Percentiles rank a stretch among this genome's conserved stretches.
Conservation (phyloP, 75 land plant species). For the Cupressus sempervirens region DNA sequence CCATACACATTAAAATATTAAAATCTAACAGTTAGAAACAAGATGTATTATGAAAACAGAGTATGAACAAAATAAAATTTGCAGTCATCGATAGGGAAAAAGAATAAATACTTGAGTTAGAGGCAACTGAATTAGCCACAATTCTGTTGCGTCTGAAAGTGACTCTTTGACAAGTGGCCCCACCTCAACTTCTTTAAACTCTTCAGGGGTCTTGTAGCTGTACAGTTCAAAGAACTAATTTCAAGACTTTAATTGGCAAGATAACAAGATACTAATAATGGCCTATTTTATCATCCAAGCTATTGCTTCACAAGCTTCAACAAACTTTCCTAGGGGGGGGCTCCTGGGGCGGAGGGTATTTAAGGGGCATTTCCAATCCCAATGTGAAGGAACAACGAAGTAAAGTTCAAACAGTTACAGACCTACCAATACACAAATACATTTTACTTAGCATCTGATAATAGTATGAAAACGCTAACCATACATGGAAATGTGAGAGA, state of each 20-base stretch:
- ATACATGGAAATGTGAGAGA: too few relatives aligned
- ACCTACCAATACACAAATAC: not conserved
- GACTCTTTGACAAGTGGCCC: constrained; percentile 31
- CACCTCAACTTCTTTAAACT: constrained; percentile 22
- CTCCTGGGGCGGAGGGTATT: not conserved
- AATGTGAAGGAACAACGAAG: not conserved
- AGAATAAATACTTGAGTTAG: constrained; percentile 27
- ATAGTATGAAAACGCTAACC: not conserved
- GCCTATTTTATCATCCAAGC: not conserved
- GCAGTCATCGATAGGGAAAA: not conserved
- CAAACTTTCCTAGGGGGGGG: not conserved
- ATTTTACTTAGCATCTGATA: not conserved
- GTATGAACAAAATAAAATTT: not conserved
- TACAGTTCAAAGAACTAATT: not conserved
- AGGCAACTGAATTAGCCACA: constrained; percentile 67
- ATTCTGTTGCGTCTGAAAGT: constrained; percentile 45
- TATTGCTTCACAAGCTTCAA: not conserved
- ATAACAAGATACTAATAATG: not conserved
- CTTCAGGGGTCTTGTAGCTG: constrained; percentile 30
- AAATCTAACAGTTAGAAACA: not conserved
- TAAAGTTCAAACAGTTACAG: not conserved
- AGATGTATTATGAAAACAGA: not conserved
- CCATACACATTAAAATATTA: not conserved
- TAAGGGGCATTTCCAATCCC: not conserved
- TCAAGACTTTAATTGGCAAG: not conserved